Percentiles rank a stretch among this genome's conserved stretches.
These are phyloP conservation scores for Tritrichomonas musculus DNA, from an alignment of 208 protist species.

Conservation along the genomic window DNA sequence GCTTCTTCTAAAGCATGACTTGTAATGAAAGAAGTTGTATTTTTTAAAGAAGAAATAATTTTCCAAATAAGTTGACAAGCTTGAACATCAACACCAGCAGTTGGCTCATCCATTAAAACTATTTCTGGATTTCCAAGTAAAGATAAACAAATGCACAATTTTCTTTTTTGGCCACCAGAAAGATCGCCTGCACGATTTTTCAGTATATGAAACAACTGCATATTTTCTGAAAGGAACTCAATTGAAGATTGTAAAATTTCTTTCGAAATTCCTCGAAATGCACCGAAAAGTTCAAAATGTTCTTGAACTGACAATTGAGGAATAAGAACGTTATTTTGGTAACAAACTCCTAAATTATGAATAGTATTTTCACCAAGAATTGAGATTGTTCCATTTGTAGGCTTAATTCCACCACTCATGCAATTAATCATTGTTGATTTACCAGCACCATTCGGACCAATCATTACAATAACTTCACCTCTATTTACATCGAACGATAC, in stretches of 20 bases:
- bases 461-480: not conserved
- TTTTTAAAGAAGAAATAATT: not conserved
- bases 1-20: constrained; percentile 3
- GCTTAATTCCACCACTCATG: not conserved
- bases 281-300: not conserved
- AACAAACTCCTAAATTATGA: not conserved
- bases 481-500: not conserved
- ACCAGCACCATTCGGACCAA: not conserved
- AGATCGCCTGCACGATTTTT: not conserved
- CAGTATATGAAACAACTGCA: not conserved
- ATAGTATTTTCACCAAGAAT: too few species aligned
- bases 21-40: not conserved
- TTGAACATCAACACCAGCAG: constrained; percentile 3
- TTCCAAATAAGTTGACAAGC: not conserved
- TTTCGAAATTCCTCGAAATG: not conserved
- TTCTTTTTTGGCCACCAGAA: not conserved
- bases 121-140: not conserved
- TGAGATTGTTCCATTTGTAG: not conserved
- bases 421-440: not conserved
- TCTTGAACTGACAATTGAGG: not conserved
- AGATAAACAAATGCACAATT: not conserved
- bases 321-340: not conserved
- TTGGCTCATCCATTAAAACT: not conserved
- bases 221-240: not conserved
- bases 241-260: not conserved